These are phyloP conservation scores for Phytopythium litorale DNA, from an alignment of 352 stramenopile genomes.

Conservation along the genomic window DNA sequence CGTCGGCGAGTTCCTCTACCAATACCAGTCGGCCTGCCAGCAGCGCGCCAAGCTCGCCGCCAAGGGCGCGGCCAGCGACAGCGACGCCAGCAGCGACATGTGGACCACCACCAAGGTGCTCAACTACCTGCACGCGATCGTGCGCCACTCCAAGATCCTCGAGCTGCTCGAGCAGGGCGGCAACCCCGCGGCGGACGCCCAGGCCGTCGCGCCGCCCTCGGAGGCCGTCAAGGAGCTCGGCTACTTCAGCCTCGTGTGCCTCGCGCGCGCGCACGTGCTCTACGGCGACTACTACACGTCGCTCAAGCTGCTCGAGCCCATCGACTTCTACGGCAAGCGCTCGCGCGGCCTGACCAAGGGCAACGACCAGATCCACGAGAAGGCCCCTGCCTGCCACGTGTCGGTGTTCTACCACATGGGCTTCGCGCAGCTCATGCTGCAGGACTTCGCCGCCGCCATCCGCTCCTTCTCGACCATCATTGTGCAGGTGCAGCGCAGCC, in stretches of 20 bases:
- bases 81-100: slow-evolving; percentile 84
- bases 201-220: slow-evolving; percentile 38
- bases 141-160: slow-evolving; percentile 90
- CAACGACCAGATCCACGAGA: slow-evolving; percentile 84
- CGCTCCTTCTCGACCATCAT: slow-evolving; percentile 89
- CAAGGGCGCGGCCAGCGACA: slow-evolving; percentile 55
- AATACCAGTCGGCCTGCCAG: slow-evolving; percentile 99
- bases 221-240: slow-evolving; percentile 89
- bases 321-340: slow-evolving; percentile 88
- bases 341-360: slow-evolving; percentile 41
- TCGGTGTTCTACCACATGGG: slow-evolving; percentile 97
- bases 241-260: slow-evolving; percentile 95
- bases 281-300: slow-evolving; percentile 96
- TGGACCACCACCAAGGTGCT: slow-evolving; percentile 96
- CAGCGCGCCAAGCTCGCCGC: slow-evolving; percentile 85
- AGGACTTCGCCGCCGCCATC: slow-evolving; percentile 93
- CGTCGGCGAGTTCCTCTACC: slow-evolving; percentile 98
- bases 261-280: slow-evolving; percentile 95
- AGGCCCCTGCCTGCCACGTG: slow-evolving; percentile 91
- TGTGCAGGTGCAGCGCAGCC: slow-evolving; percentile 84
- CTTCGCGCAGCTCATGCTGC: slow-evolving; percentile 96
- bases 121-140: slow-evolving; percentile 93
- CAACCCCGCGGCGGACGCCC: slow-evolving; percentile 13
- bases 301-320: slow-evolving; percentile 89
- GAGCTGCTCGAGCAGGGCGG: slow-evolving; percentile 74